A percentile compares a stretch with the other conserved stretches of the same genome.
phyloP scores from a whole-genome alignment of 441 rosid species.

The Viola pubescens region DNA sequence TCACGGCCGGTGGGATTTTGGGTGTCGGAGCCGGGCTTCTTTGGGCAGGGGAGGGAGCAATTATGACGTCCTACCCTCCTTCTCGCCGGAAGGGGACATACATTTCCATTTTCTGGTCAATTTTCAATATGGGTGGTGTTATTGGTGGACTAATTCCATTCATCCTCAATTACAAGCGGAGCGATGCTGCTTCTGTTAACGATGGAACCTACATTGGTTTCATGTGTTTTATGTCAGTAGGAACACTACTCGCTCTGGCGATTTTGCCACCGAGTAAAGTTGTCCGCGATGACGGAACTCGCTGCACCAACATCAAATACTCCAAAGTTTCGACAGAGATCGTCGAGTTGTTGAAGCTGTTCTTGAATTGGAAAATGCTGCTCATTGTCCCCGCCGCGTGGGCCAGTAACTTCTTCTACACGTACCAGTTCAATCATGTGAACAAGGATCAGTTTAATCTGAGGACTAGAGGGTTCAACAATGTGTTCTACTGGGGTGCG shows the following conservation, averaged over 20 bases:
- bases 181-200: conserved; percentile 43
- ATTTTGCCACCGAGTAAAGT: conserved; percentile 47
- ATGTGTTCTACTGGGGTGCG: conserved; percentile 49
- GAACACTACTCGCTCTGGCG: conserved; percentile 37
- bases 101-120: conserved; percentile 69
- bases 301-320: conserved; percentile 23
- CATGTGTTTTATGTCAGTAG: conserved; percentile 49
- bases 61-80: conserved; percentile 76
- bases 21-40: conserved; percentile 72
- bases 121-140: conserved; percentile 78
- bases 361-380: conserved; percentile 38
- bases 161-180: conserved; percentile 40
- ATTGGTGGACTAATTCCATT: conserved; percentile 76
- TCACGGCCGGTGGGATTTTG: conserved; percentile 56
- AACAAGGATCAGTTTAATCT: conserved; percentile 34
- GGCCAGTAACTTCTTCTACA: conserved; percentile 51
- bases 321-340: conserved; percentile 27
- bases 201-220: conserved; percentile 57
- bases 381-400: conserved; percentile 40
- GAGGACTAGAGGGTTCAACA: conserved; percentile 47
- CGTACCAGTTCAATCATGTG: conserved; percentile 46
- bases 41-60: conserved; percentile 82
- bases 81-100: conserved; percentile 56
- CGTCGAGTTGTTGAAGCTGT: conserved; percentile 37
- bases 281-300: conserved; percentile 43